These are phyloP conservation scores for Huiozyma sinensis DNA, from an alignment of 805 yeast genomes.

Conservation along the genomic window DNA sequence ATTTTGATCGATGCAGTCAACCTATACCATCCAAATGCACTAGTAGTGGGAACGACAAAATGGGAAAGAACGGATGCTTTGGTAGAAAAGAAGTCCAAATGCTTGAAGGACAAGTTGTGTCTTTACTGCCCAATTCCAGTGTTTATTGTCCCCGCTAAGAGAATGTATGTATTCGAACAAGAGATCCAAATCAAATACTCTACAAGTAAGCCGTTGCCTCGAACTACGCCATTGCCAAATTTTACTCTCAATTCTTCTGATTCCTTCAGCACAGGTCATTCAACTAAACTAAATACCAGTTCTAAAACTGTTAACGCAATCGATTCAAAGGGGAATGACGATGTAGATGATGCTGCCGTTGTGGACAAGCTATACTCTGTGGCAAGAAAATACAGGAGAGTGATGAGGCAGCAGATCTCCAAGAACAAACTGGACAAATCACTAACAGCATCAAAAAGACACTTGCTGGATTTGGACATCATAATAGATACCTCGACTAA, in stretches of 20 bases:
- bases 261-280: constrained; percentile 2
- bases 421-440: constrained; percentile 5
- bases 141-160: constrained; percentile 19
- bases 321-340: constrained; percentile 1
- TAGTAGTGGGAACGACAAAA: constrained; percentile 16
- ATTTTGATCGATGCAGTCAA: constrained; percentile 21
- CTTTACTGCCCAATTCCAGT: constrained; percentile 20
- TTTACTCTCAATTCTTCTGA: constrained; percentile 2
- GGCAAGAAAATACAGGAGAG: constrained; percentile 12
- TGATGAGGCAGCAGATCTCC: constrained; percentile 8
- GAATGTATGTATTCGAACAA: constrained; percentile 19
- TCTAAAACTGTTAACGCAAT: neutral
- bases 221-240: neutral
- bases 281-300: neutral
- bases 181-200: constrained; percentile 4
- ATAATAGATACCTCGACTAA: constrained; percentile 15
- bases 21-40: constrained; percentile 23
- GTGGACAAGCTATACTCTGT: constrained; percentile 10
- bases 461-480: constrained; percentile 9
- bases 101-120: constrained; percentile 15
- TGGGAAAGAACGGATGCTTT: constrained; percentile 20
- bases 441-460: constrained; percentile 3
- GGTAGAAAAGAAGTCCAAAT: constrained; percentile 11
- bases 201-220: constrained; percentile 1
- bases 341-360: constrained; percentile 3